Conservation (phyloP, 2,329 filamentous ascomycete genomes). For the Trichoderma breve region DNA sequence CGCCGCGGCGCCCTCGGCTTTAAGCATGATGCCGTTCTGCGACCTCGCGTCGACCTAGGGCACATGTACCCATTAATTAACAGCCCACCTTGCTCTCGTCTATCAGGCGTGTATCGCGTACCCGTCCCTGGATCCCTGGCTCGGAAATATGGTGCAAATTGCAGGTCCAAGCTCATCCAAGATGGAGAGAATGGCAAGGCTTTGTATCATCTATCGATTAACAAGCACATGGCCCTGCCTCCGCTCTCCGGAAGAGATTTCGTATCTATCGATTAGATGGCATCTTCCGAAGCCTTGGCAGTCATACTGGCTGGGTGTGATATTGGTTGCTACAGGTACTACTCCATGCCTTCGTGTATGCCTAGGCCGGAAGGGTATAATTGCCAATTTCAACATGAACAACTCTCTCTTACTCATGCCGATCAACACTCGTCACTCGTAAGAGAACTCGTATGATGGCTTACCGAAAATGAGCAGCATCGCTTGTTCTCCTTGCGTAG, state of each 20-base stretch:
- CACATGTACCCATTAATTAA: conserved; percentile 18
- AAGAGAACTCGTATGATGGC: neutral
- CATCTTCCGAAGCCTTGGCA: neutral
- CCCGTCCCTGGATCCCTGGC: conserved; percentile 1
- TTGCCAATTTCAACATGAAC: neutral
- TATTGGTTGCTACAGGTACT: neutral
- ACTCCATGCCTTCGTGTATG: neutral
- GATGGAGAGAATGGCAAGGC: neutral
- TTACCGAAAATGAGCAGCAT: neutral
- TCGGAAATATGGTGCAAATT: conserved; percentile 15
- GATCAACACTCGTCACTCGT: neutral
- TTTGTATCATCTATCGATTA: neutral
- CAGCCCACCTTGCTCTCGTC: conserved; percentile 24
- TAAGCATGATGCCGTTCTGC: conserved; percentile 22
- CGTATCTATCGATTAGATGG: neutral
- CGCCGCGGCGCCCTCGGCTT: conserved; percentile 15
- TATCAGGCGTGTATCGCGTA: conserved; percentile 16
- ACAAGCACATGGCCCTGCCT: neutral
- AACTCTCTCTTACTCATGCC: neutral
- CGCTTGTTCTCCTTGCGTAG: neutral
- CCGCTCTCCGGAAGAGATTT: neutral
- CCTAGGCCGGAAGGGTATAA: neutral
- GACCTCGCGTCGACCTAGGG: conserved; percentile 2
- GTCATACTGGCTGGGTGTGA: neutral
- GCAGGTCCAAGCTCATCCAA: conserved; percentile 8